Evolutionary conservation across 306 rosid species (phyloP).

Genomic region (Gastrolobium bilobum): DNA sequence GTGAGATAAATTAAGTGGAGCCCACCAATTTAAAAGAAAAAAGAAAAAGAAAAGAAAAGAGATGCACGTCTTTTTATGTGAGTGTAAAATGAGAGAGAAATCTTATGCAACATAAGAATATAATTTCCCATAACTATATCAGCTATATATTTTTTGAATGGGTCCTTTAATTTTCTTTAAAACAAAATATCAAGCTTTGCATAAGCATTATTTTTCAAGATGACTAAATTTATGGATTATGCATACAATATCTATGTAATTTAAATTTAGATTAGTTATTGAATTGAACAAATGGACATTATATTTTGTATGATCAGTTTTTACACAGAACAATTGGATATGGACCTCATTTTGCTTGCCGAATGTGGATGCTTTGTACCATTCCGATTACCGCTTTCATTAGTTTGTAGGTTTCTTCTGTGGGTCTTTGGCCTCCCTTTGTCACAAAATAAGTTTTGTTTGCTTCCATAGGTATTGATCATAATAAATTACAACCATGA

Average conservation of each 20-base stretch:
- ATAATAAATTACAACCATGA: not conserved
- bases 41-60: too few relatives aligned
- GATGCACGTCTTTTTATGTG: too few relatives aligned
- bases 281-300: not conserved
- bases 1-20: too few relatives aligned
- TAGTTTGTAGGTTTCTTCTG: not conserved
- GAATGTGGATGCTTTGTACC: not conserved
- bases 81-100: too few relatives aligned
- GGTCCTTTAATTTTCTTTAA: too few relatives aligned
- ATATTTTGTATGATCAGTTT: not conserved
- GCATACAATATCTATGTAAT: not conserved
- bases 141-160: too few relatives aligned
- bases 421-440: not conserved
- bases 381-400: not conserved
- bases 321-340: not conserved
- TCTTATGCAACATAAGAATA: too few relatives aligned
- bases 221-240: not conserved
- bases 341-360: not conserved
- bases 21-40: too few relatives aligned
- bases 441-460: conserved; percentile 11
- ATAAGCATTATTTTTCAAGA: not conserved
- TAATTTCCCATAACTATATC: too few relatives aligned
- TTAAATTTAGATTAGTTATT: not conserved
- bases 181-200: too few relatives aligned
- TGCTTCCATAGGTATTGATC: not conserved